These are phyloP conservation scores for Akanthomyces dipterigenus DNA, from an alignment of 2,329 filamentous ascomycete species.

Conservation along the genomic window DNA sequence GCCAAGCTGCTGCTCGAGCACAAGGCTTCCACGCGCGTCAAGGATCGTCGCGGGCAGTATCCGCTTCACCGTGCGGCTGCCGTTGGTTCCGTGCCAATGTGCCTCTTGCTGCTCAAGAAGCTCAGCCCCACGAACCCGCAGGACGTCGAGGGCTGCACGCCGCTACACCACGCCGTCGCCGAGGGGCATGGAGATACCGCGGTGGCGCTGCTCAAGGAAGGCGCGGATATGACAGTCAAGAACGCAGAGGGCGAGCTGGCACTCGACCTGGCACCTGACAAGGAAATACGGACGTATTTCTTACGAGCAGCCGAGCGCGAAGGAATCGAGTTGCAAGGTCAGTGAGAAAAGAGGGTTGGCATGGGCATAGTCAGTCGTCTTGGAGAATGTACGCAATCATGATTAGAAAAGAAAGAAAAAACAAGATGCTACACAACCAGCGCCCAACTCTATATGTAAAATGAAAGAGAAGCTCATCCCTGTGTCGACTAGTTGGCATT, in stretches of 20 bases:
- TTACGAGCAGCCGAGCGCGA: conserved; percentile 73
- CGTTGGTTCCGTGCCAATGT: conserved; percentile 80
- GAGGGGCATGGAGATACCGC: conserved; percentile 79
- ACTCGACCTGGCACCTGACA: conserved; percentile 79
- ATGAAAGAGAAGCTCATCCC: not conserved
- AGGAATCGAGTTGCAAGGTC: conserved; percentile 56
- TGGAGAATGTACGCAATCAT: conserved; percentile 1
- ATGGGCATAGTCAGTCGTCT: no score
- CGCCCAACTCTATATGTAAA: not conserved
- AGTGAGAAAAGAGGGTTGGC: not conserved
- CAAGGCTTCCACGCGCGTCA: conserved; percentile 71
- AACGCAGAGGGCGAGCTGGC: conserved; percentile 65
- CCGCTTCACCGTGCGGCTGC: conserved; percentile 88
- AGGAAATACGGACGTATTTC: conserved; percentile 69
- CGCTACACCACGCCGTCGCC: conserved; percentile 79
- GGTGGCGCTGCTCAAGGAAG: conserved; percentile 72
- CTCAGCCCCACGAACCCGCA: conserved; percentile 76
- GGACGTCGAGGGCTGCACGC: conserved; percentile 77
- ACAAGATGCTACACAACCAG: not conserved
- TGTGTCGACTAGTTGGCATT: not conserved
- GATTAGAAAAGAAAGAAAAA: not conserved
- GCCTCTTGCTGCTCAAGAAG: conserved; percentile 69
- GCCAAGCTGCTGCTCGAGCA: conserved; percentile 69
- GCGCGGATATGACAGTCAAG: conserved; percentile 74
- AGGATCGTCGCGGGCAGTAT: conserved; percentile 83